Evolutionary conservation across 2,329 filamentous ascomycete genomes (phyloP), one percentile per base, ranked within the genome.

Genomic region (Colletotrichum orbiculare): DNA sequence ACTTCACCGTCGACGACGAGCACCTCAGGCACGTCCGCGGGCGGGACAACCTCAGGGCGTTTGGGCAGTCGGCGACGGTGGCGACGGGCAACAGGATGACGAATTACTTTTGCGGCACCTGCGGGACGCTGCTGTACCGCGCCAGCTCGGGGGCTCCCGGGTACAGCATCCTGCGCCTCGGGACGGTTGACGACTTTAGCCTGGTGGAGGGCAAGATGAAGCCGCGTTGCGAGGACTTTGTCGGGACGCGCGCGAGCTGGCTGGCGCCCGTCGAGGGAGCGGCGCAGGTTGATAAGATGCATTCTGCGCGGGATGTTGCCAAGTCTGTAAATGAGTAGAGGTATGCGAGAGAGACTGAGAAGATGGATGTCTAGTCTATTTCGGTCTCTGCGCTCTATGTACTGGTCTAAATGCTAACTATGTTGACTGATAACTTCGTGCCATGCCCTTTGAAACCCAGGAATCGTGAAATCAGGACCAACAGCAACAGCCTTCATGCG

Each of bases 71-170:
- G 2, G 71, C 76, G n/a, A 87, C 85, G 0, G 81, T 86, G 45
- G 77, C 67, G 0, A 78, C 79, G 0, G 79, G 78, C 3, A 79
- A 81, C 58, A 73, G 54, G 7, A 91, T 90, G 87, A 84, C 83
- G 8, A 89, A 90, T 70, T 78, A 81, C 71, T 91, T 90, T 73
- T 91, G 88, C 68, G 75, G 71, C 0, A 83, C 77, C 0, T 91
- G 88, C 70, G 87, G 88, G 0, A 83, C 83, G 0, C 79, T 89
- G 5, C 84, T 90, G 85, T 89, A 88, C 69, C 81, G 87, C 1
- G 73, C 80, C 8, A 76, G 82, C 5, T 70, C 74, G 1, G 75
- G 71, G 0, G 83, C 78, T 57, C 84, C 85, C 0, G 83, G 79
- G 0, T 62, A 65, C 47, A 83, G 74, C 42, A 82, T 89, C 50